Percentiles rank a stretch among this genome's conserved stretches.
These are phyloP conservation scores for Claviceps cyperi DNA, from an alignment of 2,329 filamentous ascomycete genomes.

Conservation along the genomic window DNA sequence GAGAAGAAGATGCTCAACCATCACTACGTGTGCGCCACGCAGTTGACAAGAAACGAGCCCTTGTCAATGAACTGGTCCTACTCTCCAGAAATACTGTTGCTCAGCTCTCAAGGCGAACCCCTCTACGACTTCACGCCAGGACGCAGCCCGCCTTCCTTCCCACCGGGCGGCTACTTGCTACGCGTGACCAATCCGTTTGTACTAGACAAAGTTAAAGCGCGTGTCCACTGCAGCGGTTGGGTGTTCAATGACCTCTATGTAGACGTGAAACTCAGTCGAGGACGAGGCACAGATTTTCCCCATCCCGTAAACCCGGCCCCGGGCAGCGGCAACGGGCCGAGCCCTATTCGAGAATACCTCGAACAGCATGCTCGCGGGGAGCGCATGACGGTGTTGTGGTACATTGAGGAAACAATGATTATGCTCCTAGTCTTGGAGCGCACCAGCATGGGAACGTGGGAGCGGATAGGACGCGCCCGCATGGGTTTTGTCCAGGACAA, in stretches of 20 bases:
- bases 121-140: constrained; percentile 17
- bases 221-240: constrained; percentile 18
- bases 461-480: constrained; percentile 20
- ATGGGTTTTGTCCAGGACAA: constrained; percentile 20
- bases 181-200: constrained; percentile 20
- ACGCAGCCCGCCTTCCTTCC: constrained; percentile 11
- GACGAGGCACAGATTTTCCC: constrained; percentile 6
- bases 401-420: constrained; percentile 19
- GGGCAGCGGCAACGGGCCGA: neutral
- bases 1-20: constrained; percentile 19
- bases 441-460: constrained; percentile 13
- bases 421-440: constrained; percentile 21
- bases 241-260: constrained; percentile 22
- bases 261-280: constrained; percentile 19
- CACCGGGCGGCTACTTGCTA: constrained; percentile 15
- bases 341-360: constrained; percentile 19
- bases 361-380: constrained; percentile 19
- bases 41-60: constrained; percentile 19
- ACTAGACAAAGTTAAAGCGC: constrained; percentile 20
- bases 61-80: constrained; percentile 20
- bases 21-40: constrained; percentile 21
- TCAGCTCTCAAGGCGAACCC: constrained; percentile 15
- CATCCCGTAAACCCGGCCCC: too few species aligned
- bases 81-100: constrained; percentile 18
- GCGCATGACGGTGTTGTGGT: constrained; percentile 23